Conservation (phyloP, 2,329 filamentous ascomycete genomes). For the Alternaria ventricosa region DNA sequence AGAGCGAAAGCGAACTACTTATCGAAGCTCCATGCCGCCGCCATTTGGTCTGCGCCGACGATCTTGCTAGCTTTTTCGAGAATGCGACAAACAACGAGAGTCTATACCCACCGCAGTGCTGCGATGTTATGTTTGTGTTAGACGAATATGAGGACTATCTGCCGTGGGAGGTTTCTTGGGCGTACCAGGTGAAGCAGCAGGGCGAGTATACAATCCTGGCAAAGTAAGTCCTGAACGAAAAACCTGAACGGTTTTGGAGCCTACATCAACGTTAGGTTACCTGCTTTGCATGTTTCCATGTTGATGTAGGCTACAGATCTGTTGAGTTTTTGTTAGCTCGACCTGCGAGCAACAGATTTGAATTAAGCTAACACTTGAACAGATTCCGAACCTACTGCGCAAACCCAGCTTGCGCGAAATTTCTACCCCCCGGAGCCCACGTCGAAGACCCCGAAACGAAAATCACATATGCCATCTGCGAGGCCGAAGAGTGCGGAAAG, state of each 20-base stretch:
- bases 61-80: constrained; percentile 30
- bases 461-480: constrained; percentile 32
- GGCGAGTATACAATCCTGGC: constrained; percentile 37
- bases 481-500: constrained; percentile 23
- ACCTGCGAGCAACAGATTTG: not conserved
- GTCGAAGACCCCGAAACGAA: constrained; percentile 15
- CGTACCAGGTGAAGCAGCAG: constrained; percentile 32
- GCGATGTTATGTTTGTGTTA: constrained; percentile 29
- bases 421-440: constrained; percentile 29
- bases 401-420: constrained; percentile 26
- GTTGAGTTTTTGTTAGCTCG: not conserved
- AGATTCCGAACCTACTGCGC: constrained; percentile 41
- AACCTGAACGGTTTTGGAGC: not conserved
- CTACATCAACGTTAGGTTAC: no score
- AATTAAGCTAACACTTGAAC: not conserved
- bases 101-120: constrained; percentile 40
- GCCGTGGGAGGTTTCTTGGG: constrained; percentile 24
- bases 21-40: constrained; percentile 26
- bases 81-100: constrained; percentile 36
- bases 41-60: constrained; percentile 35
- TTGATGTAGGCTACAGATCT: no score
- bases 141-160: constrained; percentile 30
- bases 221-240: constrained; percentile 27
- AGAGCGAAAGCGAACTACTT: constrained; percentile 22
- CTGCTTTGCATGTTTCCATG: no score